Evolutionary conservation across 345 rosid species (phyloP).

Genomic region (Eucalyptus regnans): DNA sequence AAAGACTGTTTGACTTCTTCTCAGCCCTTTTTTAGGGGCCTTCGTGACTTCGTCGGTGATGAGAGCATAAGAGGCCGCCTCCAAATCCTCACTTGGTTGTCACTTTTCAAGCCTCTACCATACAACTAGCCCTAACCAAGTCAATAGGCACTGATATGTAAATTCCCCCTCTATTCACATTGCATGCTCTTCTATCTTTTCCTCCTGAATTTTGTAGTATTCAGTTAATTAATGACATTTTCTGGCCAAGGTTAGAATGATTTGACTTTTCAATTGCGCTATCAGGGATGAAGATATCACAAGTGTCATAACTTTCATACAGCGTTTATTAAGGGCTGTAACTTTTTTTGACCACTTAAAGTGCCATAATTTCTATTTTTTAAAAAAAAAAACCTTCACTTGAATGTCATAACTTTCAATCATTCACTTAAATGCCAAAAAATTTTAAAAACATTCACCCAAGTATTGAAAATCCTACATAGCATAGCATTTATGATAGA

Average conservation of each 20-base stretch:
- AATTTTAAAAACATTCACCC: accelerated
- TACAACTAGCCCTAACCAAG: neutral
- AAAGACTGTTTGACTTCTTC: neutral
- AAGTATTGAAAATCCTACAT: no score
- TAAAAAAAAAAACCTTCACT: no score
- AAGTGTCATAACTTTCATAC: no score
- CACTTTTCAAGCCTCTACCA: neutral
- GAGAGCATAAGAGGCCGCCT: neutral
- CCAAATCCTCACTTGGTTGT: neutral
- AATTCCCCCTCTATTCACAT: neutral
- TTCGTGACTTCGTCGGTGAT: neutral
- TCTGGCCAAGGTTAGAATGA: neutral
- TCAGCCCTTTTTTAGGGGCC: neutral
- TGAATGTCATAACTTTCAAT: no score
- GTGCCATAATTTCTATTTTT: neutral
- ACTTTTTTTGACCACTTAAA: no score
- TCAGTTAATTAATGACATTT: neutral
- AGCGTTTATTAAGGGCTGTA: accelerated
- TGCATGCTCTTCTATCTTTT: neutral
- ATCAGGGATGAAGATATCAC: accelerated
- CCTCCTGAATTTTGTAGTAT: neutral
- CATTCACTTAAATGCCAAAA: accelerated
- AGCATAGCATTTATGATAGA: neutral
- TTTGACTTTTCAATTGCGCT: neutral
- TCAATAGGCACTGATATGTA: neutral